A percentile compares a stretch with the other conserved stretches of the same genome.
phyloP scores from a whole-genome alignment of 2,329 filamentous ascomycete species.

The Colletotrichum sp. region DNA sequence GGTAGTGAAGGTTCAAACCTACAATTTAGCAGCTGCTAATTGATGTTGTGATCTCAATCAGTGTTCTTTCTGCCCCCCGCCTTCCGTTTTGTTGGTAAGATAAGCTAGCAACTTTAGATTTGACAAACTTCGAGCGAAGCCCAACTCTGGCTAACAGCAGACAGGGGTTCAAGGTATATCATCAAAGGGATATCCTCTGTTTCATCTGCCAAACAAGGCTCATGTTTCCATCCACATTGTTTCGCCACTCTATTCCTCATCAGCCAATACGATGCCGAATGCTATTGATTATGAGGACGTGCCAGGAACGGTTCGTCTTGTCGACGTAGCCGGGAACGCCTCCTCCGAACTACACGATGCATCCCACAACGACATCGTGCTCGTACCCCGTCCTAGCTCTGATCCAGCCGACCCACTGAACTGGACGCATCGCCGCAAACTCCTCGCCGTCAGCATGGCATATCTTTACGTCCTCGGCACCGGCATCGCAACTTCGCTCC shows the following conservation, averaged over 20 bases:
- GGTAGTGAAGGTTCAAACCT: background rate
- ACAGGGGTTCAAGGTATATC: background rate
- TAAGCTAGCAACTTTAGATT: background rate
- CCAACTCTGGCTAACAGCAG: rapidly evolving
- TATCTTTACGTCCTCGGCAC: background rate
- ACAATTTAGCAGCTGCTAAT: background rate
- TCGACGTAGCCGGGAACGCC: background rate
- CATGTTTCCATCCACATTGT: background rate
- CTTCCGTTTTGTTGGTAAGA: rapidly evolving
- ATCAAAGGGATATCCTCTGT: background rate
- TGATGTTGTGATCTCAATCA: background rate
- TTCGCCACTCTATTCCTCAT: background rate
- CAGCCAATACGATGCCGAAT: background rate
- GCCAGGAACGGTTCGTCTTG: background rate
- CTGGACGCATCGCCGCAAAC: background rate
- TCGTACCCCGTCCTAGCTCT: background rate
- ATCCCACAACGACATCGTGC: background rate
- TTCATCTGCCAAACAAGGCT: background rate
- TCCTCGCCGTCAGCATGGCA: background rate
- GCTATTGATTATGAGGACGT: background rate
- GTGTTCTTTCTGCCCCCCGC: background rate
- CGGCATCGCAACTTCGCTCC: background rate
- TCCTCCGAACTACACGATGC: background rate
- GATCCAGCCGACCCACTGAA: background rate
- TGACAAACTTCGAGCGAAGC: background rate